Evolutionary conservation across 2,329 filamentous ascomycete species (phyloP).

Genomic region (Alternaria arborescens): DNA sequence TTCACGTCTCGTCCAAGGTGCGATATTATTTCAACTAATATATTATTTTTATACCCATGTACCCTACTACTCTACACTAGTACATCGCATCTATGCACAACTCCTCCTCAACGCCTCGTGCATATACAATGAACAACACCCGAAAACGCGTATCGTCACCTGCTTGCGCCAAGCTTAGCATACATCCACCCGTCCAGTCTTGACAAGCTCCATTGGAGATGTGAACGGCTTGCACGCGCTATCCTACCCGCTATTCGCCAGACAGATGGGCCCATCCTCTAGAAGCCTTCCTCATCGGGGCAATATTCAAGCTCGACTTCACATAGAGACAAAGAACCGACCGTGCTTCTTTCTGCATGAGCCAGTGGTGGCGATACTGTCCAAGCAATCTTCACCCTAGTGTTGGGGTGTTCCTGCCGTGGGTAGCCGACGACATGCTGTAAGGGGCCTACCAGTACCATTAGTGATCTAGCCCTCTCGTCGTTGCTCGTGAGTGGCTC

Average conservation of each 20-base stretch:
- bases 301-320: not conserved
- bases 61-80: not conserved
- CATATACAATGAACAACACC: not conserved
- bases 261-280: not conserved
- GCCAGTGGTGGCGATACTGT: not conserved
- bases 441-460: slow-evolving; percentile 53
- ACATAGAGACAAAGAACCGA: not conserved
- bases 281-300: not conserved
- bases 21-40: not conserved
- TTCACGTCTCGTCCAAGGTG: not conserved
- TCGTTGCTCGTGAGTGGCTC: slow-evolving; percentile 52
- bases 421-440: slow-evolving; percentile 59
- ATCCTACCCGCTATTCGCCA: not conserved
- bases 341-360: not conserved
- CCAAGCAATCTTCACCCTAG: slow-evolving; percentile 10
- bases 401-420: slow-evolving; percentile 52
- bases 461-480: slow-evolving; percentile 4
- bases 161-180: not conserved
- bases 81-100: not conserved
- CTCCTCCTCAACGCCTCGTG: not conserved
- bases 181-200: not conserved
- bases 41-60: not conserved
- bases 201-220: not conserved
- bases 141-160: not conserved
- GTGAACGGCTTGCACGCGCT: not conserved